Conservation (phyloP, 2,329 filamentous ascomycete genomes). For the Corynespora cassiicola region DNA sequence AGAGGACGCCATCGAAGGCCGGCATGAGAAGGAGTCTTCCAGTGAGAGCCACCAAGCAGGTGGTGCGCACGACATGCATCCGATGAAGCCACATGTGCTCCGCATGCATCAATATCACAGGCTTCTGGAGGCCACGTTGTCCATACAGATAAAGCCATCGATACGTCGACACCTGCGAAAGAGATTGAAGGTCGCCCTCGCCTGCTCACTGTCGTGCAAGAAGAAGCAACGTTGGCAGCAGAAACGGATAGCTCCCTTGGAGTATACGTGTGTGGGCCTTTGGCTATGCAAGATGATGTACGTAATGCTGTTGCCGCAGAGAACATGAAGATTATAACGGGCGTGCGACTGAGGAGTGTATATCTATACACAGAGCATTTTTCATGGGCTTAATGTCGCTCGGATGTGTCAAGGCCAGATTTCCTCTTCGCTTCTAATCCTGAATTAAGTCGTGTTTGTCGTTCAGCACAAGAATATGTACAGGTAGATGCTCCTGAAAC, state of each 20-base stretch:
- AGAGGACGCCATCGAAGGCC: conserved; percentile 30
- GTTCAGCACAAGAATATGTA: too few relatives aligned
- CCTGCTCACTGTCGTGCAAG: conserved; percentile 33
- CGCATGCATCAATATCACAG: too few relatives aligned
- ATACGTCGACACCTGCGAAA: conserved; percentile 15
- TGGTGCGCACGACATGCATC: too few relatives aligned
- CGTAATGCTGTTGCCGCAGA: conserved; percentile 54
- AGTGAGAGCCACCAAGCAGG: conserved; percentile 7
- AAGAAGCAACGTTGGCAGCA: conserved; percentile 21
- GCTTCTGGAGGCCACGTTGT: too few relatives aligned
- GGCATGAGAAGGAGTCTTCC: conserved; percentile 18
- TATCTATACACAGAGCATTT: conserved; percentile 59
- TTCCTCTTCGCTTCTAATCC: too few relatives aligned
- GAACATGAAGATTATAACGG: conserved; percentile 47
- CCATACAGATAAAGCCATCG: not conserved
- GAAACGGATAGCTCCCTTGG: conserved; percentile 25
- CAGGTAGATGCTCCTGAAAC: too few relatives aligned
- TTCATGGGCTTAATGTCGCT: conserved; percentile 15
- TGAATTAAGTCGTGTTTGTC: too few relatives aligned
- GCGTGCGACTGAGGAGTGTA: conserved; percentile 39
- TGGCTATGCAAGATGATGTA: conserved; percentile 56
- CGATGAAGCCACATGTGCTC: too few relatives aligned
- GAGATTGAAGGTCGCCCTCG: conserved; percentile 41
- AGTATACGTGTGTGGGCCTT: conserved; percentile 54
- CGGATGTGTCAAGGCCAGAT: too few relatives aligned